Conservation (phyloP, 257 asterid genomes). For the Striga asiatica region DNA sequence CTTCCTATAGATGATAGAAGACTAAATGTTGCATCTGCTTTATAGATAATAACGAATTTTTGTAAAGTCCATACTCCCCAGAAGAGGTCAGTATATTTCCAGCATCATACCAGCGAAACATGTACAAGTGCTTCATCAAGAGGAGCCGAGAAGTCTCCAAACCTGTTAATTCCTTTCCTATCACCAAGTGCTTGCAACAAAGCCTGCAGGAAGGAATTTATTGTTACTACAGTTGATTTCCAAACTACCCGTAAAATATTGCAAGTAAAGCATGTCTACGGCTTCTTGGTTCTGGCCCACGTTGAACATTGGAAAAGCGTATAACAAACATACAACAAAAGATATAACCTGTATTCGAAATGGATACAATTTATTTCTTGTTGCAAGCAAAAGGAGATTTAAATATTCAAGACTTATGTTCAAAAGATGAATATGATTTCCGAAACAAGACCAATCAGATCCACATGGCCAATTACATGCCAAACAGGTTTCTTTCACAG, state of each 20-base stretch:
- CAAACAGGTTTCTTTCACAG: background rate
- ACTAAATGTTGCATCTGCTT: background rate
- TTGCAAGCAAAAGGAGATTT: too few relatives aligned
- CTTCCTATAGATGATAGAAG: background rate
- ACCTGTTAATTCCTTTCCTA: slow-evolving; percentile 83
- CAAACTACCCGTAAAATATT: background rate
- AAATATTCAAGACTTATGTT: too few relatives aligned
- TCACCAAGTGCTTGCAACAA: slow-evolving; percentile 89
- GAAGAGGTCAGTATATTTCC: background rate
- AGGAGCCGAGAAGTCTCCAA: slow-evolving; percentile 94
- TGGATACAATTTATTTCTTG: too few relatives aligned
- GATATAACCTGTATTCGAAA: too few relatives aligned
- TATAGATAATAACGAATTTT: background rate
- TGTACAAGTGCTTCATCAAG: slow-evolving; percentile 93
- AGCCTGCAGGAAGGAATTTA: slow-evolving; percentile 61
- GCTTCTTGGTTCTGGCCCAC: background rate
- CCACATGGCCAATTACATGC: background rate
- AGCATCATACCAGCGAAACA: slow-evolving; percentile 63
- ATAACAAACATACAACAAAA: background rate
- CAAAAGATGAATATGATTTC: slow-evolving; percentile 3
- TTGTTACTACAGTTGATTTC: background rate
- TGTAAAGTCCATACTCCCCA: background rate
- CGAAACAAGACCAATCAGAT: background rate
- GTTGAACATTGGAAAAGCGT: background rate
- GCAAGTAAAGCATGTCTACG: background rate